Base-by-base conservation (phyloP, 192 early-diverging fungal genomes). In the Thoreauomyces humboldtii region DNA sequence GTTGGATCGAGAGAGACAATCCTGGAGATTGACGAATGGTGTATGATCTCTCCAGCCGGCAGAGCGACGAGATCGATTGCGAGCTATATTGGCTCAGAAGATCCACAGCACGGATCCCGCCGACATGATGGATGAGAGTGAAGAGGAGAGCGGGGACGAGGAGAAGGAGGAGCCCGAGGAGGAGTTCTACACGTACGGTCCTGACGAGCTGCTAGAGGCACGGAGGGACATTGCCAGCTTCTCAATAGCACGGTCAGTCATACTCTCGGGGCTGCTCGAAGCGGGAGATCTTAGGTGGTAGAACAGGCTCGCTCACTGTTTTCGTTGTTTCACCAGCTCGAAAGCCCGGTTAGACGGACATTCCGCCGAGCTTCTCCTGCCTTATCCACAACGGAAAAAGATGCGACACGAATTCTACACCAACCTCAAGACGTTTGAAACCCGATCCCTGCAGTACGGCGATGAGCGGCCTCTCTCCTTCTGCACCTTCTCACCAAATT, bases 381-480 rank as follows among this genome's bases (percentile, higher is more conserved):
- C 87, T 11, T 63, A 91, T 31, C 74, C 80, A 3, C 73, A 84
- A 41, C 70, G 89, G 32, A 91, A 92, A 73, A 70, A 84, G 27
- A 67, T 86, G n/a, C 73, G 86, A 43, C 83, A 89, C 52, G 91
- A 93, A 24, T 84, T 87, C 56, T 89, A 87, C 63, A 69, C 77
- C 35, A 72, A 86, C 38, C 59, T 92, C 15, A 89, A 91, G 38
- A 70, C 71, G 15, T 92, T 88, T 60, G 78, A 88, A 19, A 89
- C 84, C 22, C 80, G 82, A 35, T 82, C 82, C 22, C 92, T 93
- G 6, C 95, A 98, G 69, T 81, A 95, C 27, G 94, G 89, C 1
- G 95, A 97, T 65, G 89, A 90, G 4, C 83, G 95, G 37, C 94
- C 95, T 17, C 73, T 94, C 17, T 74, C 89, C 17, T 88, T 83